phyloP scores from a whole-genome alignment of 2,329 filamentous ascomycete genomes.

The Fusarium sp. region DNA sequence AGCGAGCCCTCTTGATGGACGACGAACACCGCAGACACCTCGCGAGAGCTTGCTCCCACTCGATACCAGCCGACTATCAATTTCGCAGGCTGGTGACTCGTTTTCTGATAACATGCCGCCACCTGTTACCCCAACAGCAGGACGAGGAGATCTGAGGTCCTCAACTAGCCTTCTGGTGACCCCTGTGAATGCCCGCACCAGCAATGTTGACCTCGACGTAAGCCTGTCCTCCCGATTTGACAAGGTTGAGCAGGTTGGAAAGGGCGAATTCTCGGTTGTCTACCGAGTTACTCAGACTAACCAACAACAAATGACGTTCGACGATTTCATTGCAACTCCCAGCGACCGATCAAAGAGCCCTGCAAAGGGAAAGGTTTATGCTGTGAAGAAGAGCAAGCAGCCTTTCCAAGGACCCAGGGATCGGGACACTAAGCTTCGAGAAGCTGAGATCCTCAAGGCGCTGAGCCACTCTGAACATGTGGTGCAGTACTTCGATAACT shows the following conservation, averaged over 20 bases:
- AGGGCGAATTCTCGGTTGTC: slow-evolving; percentile 93
- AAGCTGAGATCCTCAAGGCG: slow-evolving; percentile 82
- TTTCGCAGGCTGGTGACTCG: slow-evolving; percentile 69
- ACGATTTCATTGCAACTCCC: slow-evolving; percentile 59
- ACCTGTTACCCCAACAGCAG: slow-evolving; percentile 85
- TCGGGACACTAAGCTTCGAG: slow-evolving; percentile 83
- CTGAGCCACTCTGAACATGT: slow-evolving; percentile 86
- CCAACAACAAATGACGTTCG: slow-evolving; percentile 47
- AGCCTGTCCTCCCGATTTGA: slow-evolving; percentile 80
- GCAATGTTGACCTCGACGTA: slow-evolving; percentile 77
- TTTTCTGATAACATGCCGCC: slow-evolving; percentile 53
- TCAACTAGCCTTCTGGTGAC: slow-evolving; percentile 70
- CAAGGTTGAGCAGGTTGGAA: slow-evolving; percentile 82
- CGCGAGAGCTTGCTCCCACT: slow-evolving; percentile 78
- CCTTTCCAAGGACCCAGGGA: slow-evolving; percentile 82
- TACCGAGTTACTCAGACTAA: slow-evolving; percentile 74
- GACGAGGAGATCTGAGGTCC: slow-evolving; percentile 63
- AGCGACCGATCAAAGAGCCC: slow-evolving; percentile 62
- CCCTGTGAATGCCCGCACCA: slow-evolving; percentile 75
- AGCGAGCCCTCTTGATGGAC: slow-evolving; percentile 71
- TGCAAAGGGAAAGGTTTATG: slow-evolving; percentile 74
- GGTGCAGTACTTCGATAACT: slow-evolving; percentile 83
- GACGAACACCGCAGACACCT: slow-evolving; percentile 80
- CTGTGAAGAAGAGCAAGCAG: slow-evolving; percentile 92
- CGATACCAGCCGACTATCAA: slow-evolving; percentile 85